These are phyloP conservation scores for Acanthamoeba lugdunensis DNA, from an alignment of 208 protist species.

Conservation along the genomic window DNA sequence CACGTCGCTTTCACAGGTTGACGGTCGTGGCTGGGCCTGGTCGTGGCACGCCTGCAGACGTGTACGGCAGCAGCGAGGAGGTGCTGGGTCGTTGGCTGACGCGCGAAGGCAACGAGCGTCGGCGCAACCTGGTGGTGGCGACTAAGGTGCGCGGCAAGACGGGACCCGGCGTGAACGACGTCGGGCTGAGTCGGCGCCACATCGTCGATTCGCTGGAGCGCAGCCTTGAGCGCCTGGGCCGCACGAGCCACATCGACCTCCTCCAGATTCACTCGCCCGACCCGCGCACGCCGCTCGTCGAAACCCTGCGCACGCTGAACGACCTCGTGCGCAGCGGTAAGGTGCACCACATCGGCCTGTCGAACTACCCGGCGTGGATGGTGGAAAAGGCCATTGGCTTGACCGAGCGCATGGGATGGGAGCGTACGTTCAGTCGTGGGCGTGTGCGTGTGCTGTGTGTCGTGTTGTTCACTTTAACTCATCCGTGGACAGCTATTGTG, in stretches of 20 bases:
- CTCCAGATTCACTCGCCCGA: slow-evolving; percentile 47
- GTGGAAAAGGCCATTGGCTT: slow-evolving; percentile 43
- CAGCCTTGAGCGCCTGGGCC: slow-evolving; percentile 17
- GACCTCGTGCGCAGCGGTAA: slow-evolving; percentile 68
- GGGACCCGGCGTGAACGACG: slow-evolving; percentile 26
- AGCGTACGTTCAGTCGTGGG: neutral
- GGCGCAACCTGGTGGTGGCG: slow-evolving; percentile 1
- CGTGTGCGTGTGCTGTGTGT: neutral
- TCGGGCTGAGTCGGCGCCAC: slow-evolving; percentile 38
- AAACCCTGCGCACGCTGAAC: slow-evolving; percentile 35
- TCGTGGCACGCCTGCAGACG: neutral
- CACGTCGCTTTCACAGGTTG: too few relatives aligned
- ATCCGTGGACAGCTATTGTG: neutral
- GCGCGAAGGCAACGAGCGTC: neutral
- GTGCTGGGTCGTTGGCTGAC: slow-evolving; percentile 43
- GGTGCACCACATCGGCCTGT: slow-evolving; percentile 50
- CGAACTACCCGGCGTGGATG: slow-evolving; percentile 51
- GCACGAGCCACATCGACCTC: neutral
- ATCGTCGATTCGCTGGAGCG: slow-evolving; percentile 49
- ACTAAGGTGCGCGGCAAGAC: slow-evolving; percentile 39
- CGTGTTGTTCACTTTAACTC: neutral
- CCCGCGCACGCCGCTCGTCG: neutral
- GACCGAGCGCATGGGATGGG: slow-evolving; percentile 37
- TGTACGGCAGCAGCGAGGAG: slow-evolving; percentile 42
- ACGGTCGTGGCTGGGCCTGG: too few relatives aligned